Percentiles rank a stretch among this genome's conserved stretches.
Conservation (phyloP, 1,284 basidiomycete genomes). For the Pyrrhoderma lamaoense region DNA sequence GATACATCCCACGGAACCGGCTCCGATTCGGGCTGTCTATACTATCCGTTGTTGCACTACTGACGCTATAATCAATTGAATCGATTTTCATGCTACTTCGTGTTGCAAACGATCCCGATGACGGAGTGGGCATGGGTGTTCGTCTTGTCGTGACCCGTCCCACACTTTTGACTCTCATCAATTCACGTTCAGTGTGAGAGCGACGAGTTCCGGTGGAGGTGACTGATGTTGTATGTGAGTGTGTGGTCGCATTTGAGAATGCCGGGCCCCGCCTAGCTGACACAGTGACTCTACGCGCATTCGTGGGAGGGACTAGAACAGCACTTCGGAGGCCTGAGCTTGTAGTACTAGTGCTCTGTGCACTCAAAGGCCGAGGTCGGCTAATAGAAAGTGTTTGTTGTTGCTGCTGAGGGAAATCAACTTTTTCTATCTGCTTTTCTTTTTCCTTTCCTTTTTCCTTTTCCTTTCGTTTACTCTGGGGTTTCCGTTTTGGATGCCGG, state of each 20-base stretch:
- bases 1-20: no score
- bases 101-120: constrained; percentile 14
- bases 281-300: neutral
- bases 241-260: neutral
- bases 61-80: constrained; percentile 16
- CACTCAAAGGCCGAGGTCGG: constrained; percentile 12
- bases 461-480: neutral
- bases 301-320: neutral
- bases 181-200: constrained; percentile 6
- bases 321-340: neutral
- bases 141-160: constrained; percentile 31
- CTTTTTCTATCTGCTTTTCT: neutral
- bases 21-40: no score
- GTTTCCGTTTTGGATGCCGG: neutral
- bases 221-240: constrained; percentile 4
- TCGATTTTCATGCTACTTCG: constrained; percentile 21
- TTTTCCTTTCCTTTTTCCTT: constrained; percentile 5
- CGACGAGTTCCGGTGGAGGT: neutral
- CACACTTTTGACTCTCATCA: constrained; percentile 34
- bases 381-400: constrained; percentile 6
- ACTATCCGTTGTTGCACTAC: neutral
- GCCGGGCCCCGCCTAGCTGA: constrained; percentile 1
- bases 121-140: constrained; percentile 30
- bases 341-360: constrained; percentile 1
- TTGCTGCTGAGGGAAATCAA: neutral